Base-by-base conservation (phyloP, 805 yeast species). In the Priceomyces melissophilus region DNA sequence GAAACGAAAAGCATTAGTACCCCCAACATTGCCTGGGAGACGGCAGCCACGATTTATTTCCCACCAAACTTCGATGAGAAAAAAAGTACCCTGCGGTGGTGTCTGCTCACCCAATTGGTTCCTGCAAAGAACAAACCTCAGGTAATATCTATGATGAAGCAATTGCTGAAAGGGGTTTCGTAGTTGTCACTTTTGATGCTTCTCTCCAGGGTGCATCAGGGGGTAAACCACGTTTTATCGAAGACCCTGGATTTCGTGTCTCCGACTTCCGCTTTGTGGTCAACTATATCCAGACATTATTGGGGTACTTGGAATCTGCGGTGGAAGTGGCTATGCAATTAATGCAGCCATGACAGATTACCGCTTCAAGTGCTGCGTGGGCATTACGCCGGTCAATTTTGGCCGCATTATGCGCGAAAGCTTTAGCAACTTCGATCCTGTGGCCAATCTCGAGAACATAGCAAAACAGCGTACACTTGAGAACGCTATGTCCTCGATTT, bases 101-200 rank as follows among this genome's bases (percentile, higher is more conserved):
- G 2, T 30, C 28, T 11, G 16, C 15, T 35, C 38, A 35, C 17
- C 38, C 31, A 10, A 11, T 10, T 25, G 28, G 30, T n/a, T 20
- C 17, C 11, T 13, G 11, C 3, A 37, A 37, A 20, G 38, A 30
- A 30, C 37, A 23, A 30, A 30, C 40, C 16, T 9, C 35, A 10
- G 25, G 25, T 20, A 12, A 16, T 8, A 8, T 37, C 4, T 37
- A 37, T 30, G 35, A 30, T 3, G 12, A 10, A 7, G 20, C 17
- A 8, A 9, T 37, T 12, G 40, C 40, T 15, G 35, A 37, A n/a
- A 4, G 9, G n/a, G 35, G 30, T 14, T 30, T 30, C 10, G 15
- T 37, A 9, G 26, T 31, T 11, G 13, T 37, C 32, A 35, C 40
- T 17, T 30, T 12, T 30, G 34, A 30, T 37, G 35, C 35, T 15